Base-by-base conservation (phyloP, 768 basidiomycete species). In the Termitomyces sp. region DNA sequence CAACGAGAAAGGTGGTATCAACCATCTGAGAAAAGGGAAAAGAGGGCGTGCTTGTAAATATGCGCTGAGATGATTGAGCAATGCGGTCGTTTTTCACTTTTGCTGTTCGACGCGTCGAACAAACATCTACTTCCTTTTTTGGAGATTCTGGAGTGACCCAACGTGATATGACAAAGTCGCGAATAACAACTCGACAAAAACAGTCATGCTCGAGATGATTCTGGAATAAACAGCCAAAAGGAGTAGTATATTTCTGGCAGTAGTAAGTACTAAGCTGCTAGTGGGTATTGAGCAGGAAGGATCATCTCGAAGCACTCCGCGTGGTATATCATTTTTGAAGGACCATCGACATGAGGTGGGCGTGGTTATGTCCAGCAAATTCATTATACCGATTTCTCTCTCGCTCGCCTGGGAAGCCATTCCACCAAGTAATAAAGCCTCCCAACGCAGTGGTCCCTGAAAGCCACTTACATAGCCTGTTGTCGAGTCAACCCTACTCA, bases 1-100 rank as follows among this genome's bases (percentile, higher is more conserved):
- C 74, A 56, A 87, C 75, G 34, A 88, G 68, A 61, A 84, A 73
- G n/a, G 70, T 66, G 18, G 68, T 68, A 44, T 74, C 73, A 3
- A 55, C 33, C 74, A 76, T 75, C 44, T 37, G 18, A n/a, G 9
- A 33, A 13, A 47, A 34, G n/a, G 22, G 27, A 36, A 18, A 37
- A 42, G 37, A 37, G 36, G 24, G 20, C 31, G 37, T 31, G 20
- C 12, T 49, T 34, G n/a, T 55, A 9, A 31, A 8, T 5, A 54
- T 30, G 55, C 11, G 33, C 16, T 20, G 24, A 57, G 46, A 37
- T 8, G 20, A 20, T 39, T n/a, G 1, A 30, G 45, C 49, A 18
- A 8, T 2, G 20, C 48, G 18, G 24, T 48, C 36, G 37, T 42
- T 36, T 50, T 37, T 55, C 42, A 39, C 36, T 41, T 22, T 37